Base-by-base conservation (phyloP, 441 rosid species). In the Gossypium gossypioides region DNA sequence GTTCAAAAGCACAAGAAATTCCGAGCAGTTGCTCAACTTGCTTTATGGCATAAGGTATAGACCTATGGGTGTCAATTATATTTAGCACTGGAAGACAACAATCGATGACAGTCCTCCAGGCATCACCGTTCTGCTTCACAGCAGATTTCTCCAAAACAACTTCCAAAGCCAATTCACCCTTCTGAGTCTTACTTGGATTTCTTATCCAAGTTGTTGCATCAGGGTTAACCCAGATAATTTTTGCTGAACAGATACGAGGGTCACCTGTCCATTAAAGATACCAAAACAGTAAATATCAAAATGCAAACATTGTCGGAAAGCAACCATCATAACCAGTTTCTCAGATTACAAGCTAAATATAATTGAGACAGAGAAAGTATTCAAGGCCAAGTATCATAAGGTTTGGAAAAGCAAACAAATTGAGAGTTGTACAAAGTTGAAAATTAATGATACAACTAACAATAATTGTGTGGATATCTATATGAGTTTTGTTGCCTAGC, bases 21-120 rank as follows among this genome's bases (percentile, higher is more conserved):
- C 99, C 99, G 63, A 96, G 89, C 82, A 96, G 64, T 58, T 91
- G 91, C 81, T 96, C 91, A 55, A 96, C 87, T 83, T 96, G 96
- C 81, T 93, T 96, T 63, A 91, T 80, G 0, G 96, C 92, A 80
- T 91, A 91, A 2, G 98, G 99, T 37, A 89, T 81, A 4, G 99
- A 93, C 32, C 96, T 88, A 61, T 76, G 86, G 6, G 93, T 86
- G 75, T 96, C 96, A 74, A 93, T 82, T 3, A 91, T 75, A 81
- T 91, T 91, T 66, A 92, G 86, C 22, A 95, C 87, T 22, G 99
- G 89, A 79, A 95, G 89, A 80, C 99, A 89, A 3, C 92, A 84
- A 77, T 95, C 97, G 32, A 92, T 78, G 71, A 84, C 88, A 73
- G 86, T 81, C 83, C 99, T 91, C 99, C 99, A 95, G 12, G 93